Evolutionary conservation across 1,139 yeast genomes (phyloP).

Genomic region (Sugiyamaella castrensis): DNA sequence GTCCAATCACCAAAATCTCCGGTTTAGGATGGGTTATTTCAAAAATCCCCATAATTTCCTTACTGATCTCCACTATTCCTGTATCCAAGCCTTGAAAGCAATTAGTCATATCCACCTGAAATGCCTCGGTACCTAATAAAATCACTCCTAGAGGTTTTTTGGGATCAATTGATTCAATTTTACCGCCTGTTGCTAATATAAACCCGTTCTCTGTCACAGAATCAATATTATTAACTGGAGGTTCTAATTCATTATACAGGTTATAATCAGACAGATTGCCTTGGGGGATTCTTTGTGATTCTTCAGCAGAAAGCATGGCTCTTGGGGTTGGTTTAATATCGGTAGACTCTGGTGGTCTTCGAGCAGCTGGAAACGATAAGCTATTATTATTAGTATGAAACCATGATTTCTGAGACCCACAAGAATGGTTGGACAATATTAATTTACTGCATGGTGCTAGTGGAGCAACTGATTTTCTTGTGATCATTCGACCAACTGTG

Average conservation of each 20-base stretch:
- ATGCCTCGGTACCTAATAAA: constrained; percentile 61
- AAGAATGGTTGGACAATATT: too few relatives aligned
- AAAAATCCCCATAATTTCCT: constrained; percentile 48
- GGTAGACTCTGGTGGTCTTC: too few relatives aligned
- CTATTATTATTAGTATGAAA: too few relatives aligned
- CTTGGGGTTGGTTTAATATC: constrained; percentile 4
- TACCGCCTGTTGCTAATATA: constrained; percentile 45
- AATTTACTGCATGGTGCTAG: too few relatives aligned
- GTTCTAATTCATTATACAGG: constrained; percentile 35
- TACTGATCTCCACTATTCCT: constrained; percentile 39
- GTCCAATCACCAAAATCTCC: constrained; percentile 67
- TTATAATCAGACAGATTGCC: constrained; percentile 33
- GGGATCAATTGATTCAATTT: constrained; percentile 45
- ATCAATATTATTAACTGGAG: constrained; percentile 43
- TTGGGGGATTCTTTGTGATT: constrained; percentile 21
- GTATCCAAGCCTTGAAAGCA: constrained; percentile 34
- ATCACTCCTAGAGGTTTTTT: constrained; percentile 52
- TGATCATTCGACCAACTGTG: too few relatives aligned
- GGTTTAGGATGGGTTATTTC: constrained; percentile 70
- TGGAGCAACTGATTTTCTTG: too few relatives aligned
- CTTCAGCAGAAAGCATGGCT: constrained; percentile 13
- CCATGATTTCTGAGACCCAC: too few relatives aligned
- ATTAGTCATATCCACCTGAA: constrained; percentile 51
- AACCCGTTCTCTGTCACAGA: constrained; percentile 47
- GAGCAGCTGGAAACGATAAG: too few relatives aligned